Conservation (phyloP, 2,329 filamentous ascomycete species). For the Neodidymelliopsis sp. region DNA sequence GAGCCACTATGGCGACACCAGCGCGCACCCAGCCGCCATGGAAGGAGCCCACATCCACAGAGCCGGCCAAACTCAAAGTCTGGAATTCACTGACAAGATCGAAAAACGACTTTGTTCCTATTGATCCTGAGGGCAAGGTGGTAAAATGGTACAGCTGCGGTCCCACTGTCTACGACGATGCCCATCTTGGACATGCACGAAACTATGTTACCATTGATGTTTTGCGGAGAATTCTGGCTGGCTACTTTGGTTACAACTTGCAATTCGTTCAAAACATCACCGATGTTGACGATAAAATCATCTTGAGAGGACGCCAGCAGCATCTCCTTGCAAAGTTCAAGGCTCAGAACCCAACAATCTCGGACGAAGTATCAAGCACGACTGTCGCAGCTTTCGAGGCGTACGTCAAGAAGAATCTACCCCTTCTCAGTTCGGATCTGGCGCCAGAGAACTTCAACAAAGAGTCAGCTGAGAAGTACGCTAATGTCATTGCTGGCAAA, state of each 20-base stretch:
- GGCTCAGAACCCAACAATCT: conserved; percentile 53
- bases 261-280: conserved; percentile 95
- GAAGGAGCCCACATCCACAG: conserved; percentile 46
- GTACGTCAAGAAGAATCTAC: conserved; percentile 73
- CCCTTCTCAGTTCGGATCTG: conserved; percentile 56
- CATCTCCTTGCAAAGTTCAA: conserved; percentile 77
- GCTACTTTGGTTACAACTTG: conserved; percentile 84
- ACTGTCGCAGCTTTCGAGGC: conserved; percentile 61
- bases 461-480: conserved; percentile 61
- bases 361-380: conserved; percentile 57
- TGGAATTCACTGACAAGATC: conserved; percentile 81
- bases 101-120: conserved; percentile 77
- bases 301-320: conserved; percentile 74
- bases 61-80: conserved; percentile 69
- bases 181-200: conserved; percentile 81
- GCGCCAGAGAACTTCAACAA: conserved; percentile 57
- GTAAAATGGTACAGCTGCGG: conserved; percentile 91
- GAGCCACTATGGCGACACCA: conserved; percentile 43
- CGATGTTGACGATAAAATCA: conserved; percentile 65
- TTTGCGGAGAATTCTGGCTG: conserved; percentile 78
- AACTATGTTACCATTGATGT: conserved; percentile 95
- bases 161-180: conserved; percentile 84
- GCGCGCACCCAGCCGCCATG: conserved; percentile 50
- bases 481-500: conserved; percentile 62
- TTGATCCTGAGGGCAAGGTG: conserved; percentile 70